Evolutionary conservation across 192 early-diverging fungal species (phyloP), one percentile per base, ranked within the genome.

Genomic region (Backusella westeae): DNA sequence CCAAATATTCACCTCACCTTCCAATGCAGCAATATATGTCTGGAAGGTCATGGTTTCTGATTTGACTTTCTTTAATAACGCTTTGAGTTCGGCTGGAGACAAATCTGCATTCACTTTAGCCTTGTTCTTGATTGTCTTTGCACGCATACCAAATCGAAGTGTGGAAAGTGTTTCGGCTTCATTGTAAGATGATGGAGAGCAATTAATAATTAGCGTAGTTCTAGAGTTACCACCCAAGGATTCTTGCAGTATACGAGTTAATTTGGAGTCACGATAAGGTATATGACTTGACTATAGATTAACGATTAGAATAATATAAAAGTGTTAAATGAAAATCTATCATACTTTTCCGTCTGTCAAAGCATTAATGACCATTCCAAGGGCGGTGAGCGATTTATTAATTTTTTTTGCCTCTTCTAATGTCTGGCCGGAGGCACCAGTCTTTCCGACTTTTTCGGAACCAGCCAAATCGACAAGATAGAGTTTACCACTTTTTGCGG

Each of bases 61-160:
- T 75, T 97, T 96, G 59, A 93, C 89, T 80, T 93, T 94, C 85
- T 97, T 99, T 75, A 99, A 90, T 73, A 98, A 83, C 0, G 86
- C 87, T 87, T 99, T 99, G 83, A 99, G 94, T 81, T 99, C 98
- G 10, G 92, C 91, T 6, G 96, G 91, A 70, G 91, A 94, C 56
- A 98, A 89, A 83, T 99, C 98, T 69, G 95, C 93, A 83, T 99
- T 99, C 81, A 99, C 90, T 88, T 96, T 97, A 81, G 98, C 97
- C 89, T 99, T 99, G 91, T 99, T 99, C 92, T 98, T 98, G 85
- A 99, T 99, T 72, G 94, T 93, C 89, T 99, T 99, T 67, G 98
- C 98, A 76, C 96, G 90, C 89, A 96, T 96, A 82, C 98, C 98
- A 83, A 99, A 99, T 36, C 97, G 89, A 68, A 99, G 86, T 1